Evolutionary conservation across 106 monocot genomes (phyloP).

Genomic region (Dendrobium nobile): DNA sequence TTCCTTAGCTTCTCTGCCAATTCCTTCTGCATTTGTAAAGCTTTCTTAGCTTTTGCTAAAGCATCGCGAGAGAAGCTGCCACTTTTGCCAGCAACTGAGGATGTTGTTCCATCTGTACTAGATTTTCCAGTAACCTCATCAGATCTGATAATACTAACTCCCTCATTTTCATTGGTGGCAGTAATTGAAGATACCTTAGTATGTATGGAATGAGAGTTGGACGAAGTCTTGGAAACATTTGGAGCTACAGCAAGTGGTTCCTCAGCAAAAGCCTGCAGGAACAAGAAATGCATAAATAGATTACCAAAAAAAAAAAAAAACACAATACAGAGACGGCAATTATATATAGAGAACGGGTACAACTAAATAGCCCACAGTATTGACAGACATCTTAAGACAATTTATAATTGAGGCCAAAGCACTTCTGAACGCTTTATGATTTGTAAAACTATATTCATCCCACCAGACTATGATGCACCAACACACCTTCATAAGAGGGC

Average conservation of each 20-base stretch:
- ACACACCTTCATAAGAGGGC: too few relatives aligned
- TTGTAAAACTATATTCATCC: too few relatives aligned
- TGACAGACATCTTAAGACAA: not conserved
- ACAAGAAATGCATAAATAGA: conserved; percentile 6
- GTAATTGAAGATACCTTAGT: conserved; percentile 93
- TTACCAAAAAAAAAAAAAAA: not conserved
- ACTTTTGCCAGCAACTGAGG: conserved; percentile 55
- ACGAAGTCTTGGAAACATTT: conserved; percentile 23
- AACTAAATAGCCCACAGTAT: not conserved
- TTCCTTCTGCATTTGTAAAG: conserved; percentile 89
- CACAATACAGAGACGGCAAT: too few relatives aligned
- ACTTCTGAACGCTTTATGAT: too few relatives aligned
- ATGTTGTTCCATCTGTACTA: conserved; percentile 88
- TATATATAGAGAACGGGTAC: not conserved
- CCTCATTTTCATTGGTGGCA: conserved; percentile 99
- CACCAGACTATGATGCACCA: too few relatives aligned
- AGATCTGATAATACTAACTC: conserved; percentile 98
- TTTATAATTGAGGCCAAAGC: not conserved
- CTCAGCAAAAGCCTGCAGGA: conserved; percentile 34
- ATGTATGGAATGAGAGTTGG: conserved; percentile 29
- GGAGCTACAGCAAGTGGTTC: conserved; percentile 34
- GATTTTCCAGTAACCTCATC: conserved; percentile 99
- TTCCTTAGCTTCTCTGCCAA: conserved; percentile 86
- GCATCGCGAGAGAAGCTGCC: conserved; percentile 87
- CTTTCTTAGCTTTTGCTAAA: conserved; percentile 96